Base-by-base conservation (phyloP, 2,329 filamentous ascomycete genomes). In the Penicillium freii region DNA sequence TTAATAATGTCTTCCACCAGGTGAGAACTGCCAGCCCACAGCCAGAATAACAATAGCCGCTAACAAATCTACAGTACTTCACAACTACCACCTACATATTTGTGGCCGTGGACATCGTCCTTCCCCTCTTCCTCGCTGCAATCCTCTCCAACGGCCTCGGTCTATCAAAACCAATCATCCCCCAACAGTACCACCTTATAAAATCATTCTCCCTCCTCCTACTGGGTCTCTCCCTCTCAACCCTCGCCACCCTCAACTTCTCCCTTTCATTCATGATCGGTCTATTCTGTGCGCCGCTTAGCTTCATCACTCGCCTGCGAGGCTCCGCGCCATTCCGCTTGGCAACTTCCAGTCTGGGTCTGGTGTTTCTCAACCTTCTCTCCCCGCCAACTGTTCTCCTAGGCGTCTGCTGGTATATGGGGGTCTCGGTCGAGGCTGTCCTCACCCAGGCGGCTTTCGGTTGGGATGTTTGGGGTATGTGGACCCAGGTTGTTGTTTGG, bases 201-300 rank as follows among this genome's bases (percentile, higher is more conserved):
- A 92, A 95, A 72, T 94, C 89, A 57, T 92, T 97, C 78, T 96
- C 92, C 6, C 84, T 97, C n/a, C 85, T 99, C 13, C 81, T 96
- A 10, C 84, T 97, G 0, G 94, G 94, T 67, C 90, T 97, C 80
- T 92, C 91, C 67, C 86, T 99, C 62, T 92, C 92, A 13, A 89
- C 92, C 0, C 87, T 99, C 13, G 93, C 94, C 2, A 99, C 93
- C 0, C 84, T 99, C 51, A 99, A 99, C 77, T 99, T 99, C 80
- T 92, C 89, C 3, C 86, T 97, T 15, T 87, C 91, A 47, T 88
- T 97, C 71, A 80, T 96, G 38, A 81, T 97, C 50, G 94, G 94
- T 38, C 78, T 97, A 2, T 78, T 93, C 45, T 86, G 90, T 43
- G 80, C 84, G 4, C 93, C 93, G 0, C 80, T 97, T 15, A 87